Conservation (phyloP, 2,329 filamentous ascomycete species). For the Aspergillus udagawae region DNA sequence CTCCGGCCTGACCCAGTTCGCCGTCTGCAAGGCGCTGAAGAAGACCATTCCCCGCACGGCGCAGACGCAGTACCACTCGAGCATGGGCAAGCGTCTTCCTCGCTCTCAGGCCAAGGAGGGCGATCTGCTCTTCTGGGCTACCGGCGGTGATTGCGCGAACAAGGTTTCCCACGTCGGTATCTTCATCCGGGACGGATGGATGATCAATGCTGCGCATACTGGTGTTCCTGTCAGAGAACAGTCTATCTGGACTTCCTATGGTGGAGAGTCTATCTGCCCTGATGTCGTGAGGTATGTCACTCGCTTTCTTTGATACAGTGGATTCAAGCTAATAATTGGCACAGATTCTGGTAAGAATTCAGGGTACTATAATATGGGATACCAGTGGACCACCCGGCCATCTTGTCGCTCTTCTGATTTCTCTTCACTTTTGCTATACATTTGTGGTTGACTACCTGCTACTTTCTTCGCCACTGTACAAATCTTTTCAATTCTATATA, state of each 20-base stretch:
- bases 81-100: slow-evolving; percentile 14
- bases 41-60: slow-evolving; percentile 21
- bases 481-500: too few relatives aligned
- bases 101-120: slow-evolving; percentile 19
- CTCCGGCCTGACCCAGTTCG: slow-evolving; percentile 24
- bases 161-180: slow-evolving; percentile 21
- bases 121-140: slow-evolving; percentile 24
- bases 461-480: too few relatives aligned
- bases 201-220: slow-evolving; percentile 24
- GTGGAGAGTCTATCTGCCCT: slow-evolving; percentile 21
- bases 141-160: slow-evolving; percentile 16
- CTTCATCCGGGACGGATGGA: slow-evolving; percentile 17
- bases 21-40: slow-evolving; percentile 18
- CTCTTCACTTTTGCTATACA: neutral
- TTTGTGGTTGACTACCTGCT: too few relatives aligned
- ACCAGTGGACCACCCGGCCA: too few relatives aligned
- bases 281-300: slow-evolving; percentile 20
- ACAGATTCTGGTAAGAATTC: neutral
- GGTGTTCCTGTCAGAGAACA: slow-evolving; percentile 24
- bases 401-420: too few relatives aligned
- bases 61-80: slow-evolving; percentile 21
- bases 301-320: too few relatives aligned
- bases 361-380: neutral
- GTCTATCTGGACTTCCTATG: slow-evolving; percentile 23
- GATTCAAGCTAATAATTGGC: neutral